These are phyloP conservation scores for Botryotinia narcissicola DNA, from an alignment of 2,329 filamentous ascomycete species.

Conservation along the genomic window DNA sequence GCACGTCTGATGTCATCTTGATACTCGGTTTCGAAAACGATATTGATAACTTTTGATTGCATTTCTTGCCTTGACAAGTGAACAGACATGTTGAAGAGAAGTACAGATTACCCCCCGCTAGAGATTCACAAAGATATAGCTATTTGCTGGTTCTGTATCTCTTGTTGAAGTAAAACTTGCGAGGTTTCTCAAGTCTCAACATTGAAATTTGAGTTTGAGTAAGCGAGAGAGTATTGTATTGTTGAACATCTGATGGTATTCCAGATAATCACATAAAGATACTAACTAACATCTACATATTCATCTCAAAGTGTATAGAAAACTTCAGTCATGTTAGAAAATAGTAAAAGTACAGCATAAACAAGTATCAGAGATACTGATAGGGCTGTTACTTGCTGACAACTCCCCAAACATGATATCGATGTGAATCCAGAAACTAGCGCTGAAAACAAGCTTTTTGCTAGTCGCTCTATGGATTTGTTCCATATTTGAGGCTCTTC, in stretches of 20 bases:
- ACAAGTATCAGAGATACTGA: not conserved
- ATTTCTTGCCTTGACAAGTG: not conserved
- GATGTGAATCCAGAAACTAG: not conserved
- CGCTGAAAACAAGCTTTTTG: not conserved
- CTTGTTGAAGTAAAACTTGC: not conserved
- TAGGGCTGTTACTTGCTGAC: rapidly evolving
- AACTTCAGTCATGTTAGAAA: not conserved
- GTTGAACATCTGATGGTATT: not conserved
- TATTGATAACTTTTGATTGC: not conserved
- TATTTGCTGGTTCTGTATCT: rapidly evolving
- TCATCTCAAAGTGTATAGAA: not conserved
- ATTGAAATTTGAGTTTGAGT: not conserved
- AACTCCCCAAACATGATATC: not conserved
- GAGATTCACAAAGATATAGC: not conserved
- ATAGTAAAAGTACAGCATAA: not conserved
- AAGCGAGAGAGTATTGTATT: not conserved
- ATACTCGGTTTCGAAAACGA: not conserved
- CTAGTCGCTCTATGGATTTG: not conserved
- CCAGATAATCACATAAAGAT: not conserved
- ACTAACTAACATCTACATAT: not conserved
- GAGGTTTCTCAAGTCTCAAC: not conserved
- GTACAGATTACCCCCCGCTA: rapidly evolving
- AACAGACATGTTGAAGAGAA: not conserved
- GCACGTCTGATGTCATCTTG: not conserved
- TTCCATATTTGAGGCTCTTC: not conserved